Conservation (phyloP, 441 rosid species). For the Bruguiera hainesii region DNA sequence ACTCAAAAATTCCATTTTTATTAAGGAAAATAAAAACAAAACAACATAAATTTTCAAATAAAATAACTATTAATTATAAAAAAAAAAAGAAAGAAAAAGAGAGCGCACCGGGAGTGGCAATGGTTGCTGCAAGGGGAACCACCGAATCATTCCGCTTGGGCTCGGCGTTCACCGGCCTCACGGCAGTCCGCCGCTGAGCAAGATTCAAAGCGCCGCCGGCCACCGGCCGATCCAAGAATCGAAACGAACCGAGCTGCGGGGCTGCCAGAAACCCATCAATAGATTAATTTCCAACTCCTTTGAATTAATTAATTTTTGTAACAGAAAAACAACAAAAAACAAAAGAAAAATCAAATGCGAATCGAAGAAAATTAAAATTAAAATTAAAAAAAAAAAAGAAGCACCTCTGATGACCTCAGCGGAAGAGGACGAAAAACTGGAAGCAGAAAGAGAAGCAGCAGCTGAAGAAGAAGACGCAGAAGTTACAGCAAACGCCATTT, state of each 20-base stretch:
- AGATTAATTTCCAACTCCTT: no score
- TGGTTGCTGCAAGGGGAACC: slow-evolving; percentile 59
- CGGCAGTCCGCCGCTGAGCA: slow-evolving; percentile 34
- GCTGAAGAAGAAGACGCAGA: slow-evolving; percentile 47
- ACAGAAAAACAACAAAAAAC: no score
- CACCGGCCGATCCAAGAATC: slow-evolving; percentile 38
- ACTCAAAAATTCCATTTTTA: not conserved
- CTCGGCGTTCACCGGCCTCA: slow-evolving; percentile 62
- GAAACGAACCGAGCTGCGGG: slow-evolving; percentile 51
- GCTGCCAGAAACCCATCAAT: slow-evolving; percentile 28
- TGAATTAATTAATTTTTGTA: no score
- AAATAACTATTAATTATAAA: not conserved
- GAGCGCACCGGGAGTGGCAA: slow-evolving; percentile 46
- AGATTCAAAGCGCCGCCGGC: slow-evolving; percentile 31
- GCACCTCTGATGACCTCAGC: slow-evolving; percentile 57
- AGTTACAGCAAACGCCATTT: slow-evolving; percentile 51
- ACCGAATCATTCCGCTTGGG: slow-evolving; percentile 45
- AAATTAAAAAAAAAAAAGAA: not conserved
- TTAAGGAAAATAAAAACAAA: no score
- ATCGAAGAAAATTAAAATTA: slow-evolving; percentile 4
- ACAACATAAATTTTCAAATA: not conserved
- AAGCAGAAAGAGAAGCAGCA: slow-evolving; percentile 36
- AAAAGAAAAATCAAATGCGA: no score
- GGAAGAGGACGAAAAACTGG: slow-evolving; percentile 34
- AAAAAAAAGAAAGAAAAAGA: not conserved